Conservation (phyloP, 352 stramenopile genomes). For the Stramenopiles sp. region DNA sequence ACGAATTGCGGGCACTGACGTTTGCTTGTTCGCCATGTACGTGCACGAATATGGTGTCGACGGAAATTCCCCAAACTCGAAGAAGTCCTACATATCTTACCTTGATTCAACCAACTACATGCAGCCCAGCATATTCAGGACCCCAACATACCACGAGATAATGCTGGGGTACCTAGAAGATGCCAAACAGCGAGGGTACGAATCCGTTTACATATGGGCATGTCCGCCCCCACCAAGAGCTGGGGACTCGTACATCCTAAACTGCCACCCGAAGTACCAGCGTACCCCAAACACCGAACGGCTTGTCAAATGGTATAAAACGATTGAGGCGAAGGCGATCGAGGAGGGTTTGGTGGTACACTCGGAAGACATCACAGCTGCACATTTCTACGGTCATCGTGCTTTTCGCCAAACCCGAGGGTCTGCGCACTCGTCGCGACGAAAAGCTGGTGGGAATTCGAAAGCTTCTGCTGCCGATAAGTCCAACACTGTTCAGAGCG, state of each 20-base stretch:
- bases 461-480: neutral
- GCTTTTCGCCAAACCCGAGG: neutral
- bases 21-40: constrained; percentile 62
- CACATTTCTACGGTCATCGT: constrained; percentile 39
- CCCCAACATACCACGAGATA: constrained; percentile 59
- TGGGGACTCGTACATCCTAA: constrained; percentile 67
- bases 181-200: constrained; percentile 56
- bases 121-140: constrained; percentile 57
- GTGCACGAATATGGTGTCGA: constrained; percentile 57
- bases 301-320: constrained; percentile 59
- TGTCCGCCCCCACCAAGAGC: constrained; percentile 48
- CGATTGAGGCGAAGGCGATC: constrained; percentile 48
- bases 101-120: constrained; percentile 67
- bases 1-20: constrained; percentile 56
- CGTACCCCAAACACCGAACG: constrained; percentile 61
- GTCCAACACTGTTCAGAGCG: neutral
- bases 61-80: constrained; percentile 41
- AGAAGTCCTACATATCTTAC: constrained; percentile 60
- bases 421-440: neutral
- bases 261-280: constrained; percentile 64
- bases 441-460: neutral
- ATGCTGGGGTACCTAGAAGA: constrained; percentile 62
- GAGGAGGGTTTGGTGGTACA: constrained; percentile 49
- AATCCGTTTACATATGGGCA: constrained; percentile 66
- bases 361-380: constrained; percentile 54